phyloP scores from a whole-genome alignment of 2,329 filamentous ascomycete species.

The Aspergillus sclerotialis region DNA sequence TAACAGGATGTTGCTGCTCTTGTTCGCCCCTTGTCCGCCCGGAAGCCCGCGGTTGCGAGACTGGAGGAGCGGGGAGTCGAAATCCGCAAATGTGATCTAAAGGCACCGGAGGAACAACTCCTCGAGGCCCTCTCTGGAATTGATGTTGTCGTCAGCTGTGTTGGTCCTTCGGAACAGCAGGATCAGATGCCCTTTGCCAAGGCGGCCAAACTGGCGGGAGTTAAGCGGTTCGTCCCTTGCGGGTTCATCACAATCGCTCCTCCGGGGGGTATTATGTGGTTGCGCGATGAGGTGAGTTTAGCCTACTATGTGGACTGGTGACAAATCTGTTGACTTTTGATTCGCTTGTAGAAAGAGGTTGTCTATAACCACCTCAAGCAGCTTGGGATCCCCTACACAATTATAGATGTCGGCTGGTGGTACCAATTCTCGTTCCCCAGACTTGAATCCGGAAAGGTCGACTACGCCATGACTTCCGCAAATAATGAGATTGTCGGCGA shows the following conservation, averaged over 20 bases:
- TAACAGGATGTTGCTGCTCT: conserved; percentile 44
- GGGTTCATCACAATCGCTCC: conserved; percentile 43
- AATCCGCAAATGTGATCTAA: conserved; percentile 39
- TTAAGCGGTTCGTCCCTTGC: conserved; percentile 48
- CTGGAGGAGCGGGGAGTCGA: conserved; percentile 39
- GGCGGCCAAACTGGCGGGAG: conserved; percentile 44
- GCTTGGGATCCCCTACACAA: conserved; percentile 47
- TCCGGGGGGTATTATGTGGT: conserved; percentile 37
- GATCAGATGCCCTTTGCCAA: conserved; percentile 42
- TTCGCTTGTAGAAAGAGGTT: conserved; percentile 40
- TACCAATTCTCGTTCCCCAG: conserved; percentile 43
- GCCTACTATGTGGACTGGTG: background rate
- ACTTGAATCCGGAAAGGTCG: conserved; percentile 41
- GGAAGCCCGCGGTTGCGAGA: conserved; percentile 38
- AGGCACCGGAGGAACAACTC: conserved; percentile 35
- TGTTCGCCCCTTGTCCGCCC: conserved; percentile 40
- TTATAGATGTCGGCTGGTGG: conserved; percentile 56
- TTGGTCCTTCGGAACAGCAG: conserved; percentile 28
- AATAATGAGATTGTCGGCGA: conserved; percentile 38
- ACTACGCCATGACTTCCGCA: conserved; percentile 34
- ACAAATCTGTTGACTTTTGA: background rate
- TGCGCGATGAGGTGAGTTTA: conserved; percentile 32
- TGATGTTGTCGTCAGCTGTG: conserved; percentile 41
- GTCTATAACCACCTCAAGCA: conserved; percentile 45
- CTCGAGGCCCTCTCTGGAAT: conserved; percentile 35